These are phyloP conservation scores for Talaromyces sp. DNA, from an alignment of 2,329 filamentous ascomycete species.

Conservation along the genomic window DNA sequence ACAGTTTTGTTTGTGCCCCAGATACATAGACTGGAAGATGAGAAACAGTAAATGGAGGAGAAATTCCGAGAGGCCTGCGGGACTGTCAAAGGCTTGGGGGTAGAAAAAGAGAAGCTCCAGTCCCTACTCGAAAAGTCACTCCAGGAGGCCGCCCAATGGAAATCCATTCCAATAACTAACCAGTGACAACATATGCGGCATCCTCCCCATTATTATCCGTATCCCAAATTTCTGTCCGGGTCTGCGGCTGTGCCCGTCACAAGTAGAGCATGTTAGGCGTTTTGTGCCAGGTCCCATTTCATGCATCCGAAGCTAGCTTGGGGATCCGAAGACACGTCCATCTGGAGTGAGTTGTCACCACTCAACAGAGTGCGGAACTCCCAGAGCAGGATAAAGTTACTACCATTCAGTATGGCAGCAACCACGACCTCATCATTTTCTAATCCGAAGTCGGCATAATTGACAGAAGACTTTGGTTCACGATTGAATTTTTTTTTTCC, in stretches of 20 bases:
- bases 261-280: background rate
- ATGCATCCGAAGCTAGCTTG: background rate
- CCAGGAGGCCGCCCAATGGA: no score
- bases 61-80: no score
- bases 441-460: background rate
- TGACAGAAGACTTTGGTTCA: background rate
- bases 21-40: no score
- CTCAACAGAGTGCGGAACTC: background rate
- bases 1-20: no score
- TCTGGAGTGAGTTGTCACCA: background rate
- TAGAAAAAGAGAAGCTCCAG: no score
- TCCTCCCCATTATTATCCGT: background rate
- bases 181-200: background rate
- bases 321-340: background rate
- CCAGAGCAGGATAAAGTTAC: background rate
- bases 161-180: background rate
- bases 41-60: no score
- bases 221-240: background rate
- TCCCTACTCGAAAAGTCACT: no score
- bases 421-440: background rate
- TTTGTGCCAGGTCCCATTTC: background rate
- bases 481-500: background rate
- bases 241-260: background rate
- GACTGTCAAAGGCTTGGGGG: no score
- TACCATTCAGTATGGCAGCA: background rate